These are phyloP conservation scores for Lactarius deliciosus DNA, from an alignment of 768 basidiomycete species.

Conservation along the genomic window DNA sequence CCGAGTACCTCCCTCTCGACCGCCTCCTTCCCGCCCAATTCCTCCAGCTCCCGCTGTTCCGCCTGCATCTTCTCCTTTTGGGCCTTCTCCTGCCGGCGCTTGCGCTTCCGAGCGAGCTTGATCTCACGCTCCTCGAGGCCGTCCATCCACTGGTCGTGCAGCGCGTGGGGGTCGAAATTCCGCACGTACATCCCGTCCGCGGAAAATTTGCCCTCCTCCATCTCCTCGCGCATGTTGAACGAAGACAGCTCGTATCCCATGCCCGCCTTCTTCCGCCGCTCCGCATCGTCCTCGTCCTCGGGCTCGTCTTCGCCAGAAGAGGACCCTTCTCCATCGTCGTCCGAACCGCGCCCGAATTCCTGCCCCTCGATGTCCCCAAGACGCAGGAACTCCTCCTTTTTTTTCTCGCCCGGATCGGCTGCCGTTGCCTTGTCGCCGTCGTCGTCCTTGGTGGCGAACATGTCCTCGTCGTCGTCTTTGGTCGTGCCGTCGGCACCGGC, in stretches of 20 bases:
- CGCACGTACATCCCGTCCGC: conserved; percentile 89
- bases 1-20: conserved; percentile 67
- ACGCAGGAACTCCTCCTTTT: conserved; percentile 73
- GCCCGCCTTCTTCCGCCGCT: conserved; percentile 69
- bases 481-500: conserved; percentile 43
- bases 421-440: conserved; percentile 50
- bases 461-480: conserved; percentile 60
- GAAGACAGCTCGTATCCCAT: conserved; percentile 95
- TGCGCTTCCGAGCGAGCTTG: conserved; percentile 71
- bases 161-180: conserved; percentile 83
- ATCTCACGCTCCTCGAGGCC: conserved; percentile 82
- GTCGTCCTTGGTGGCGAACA: conserved; percentile 75
- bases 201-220: conserved; percentile 97
- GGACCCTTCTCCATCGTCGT: conserved; percentile 40
- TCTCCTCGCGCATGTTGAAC: conserved; percentile 99
- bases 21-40: conserved; percentile 62
- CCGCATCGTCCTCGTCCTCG: conserved; percentile 75
- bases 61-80: conserved; percentile 67
- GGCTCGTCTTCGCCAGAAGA: conserved; percentile 42
- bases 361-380: conserved; percentile 97
- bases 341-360: conserved; percentile 65
- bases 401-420: conserved; percentile 45
- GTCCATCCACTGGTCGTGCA: conserved; percentile 98
- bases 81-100: conserved; percentile 70
- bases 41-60: conserved; percentile 71